Percentiles rank a stretch among this genome's conserved stretches.
Conservation (phyloP, 352 stramenopile genomes). For the Phytophthora brassicae region DNA sequence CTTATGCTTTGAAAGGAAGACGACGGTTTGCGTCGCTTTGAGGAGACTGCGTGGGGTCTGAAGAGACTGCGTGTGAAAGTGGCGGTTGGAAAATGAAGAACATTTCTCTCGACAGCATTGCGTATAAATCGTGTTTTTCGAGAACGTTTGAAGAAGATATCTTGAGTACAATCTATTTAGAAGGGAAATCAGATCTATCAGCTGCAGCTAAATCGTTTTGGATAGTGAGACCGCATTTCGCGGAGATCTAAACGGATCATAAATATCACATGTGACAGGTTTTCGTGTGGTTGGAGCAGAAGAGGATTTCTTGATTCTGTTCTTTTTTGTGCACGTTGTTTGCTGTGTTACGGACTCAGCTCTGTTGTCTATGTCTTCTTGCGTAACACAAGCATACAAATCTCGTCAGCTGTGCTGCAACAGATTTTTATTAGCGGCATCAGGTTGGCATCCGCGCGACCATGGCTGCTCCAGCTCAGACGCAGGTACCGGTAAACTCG, state of each 20-base stretch:
- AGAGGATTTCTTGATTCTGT: slow-evolving; percentile 21
- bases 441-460: too few species aligned
- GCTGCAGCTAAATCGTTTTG: neutral
- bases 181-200: neutral
- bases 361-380: slow-evolving; percentile 2
- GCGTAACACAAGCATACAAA: slow-evolving; percentile 15
- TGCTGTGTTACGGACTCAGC: slow-evolving; percentile 8
- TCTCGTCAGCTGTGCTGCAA: slow-evolving; percentile 12
- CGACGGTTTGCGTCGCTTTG: slow-evolving; percentile 4
- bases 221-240: too few species aligned
- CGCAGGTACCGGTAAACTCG: too few species aligned
- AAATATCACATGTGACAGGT: neutral
- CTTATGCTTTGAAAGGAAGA: slow-evolving; percentile 5
- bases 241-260: too few species aligned
- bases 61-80: slow-evolving; percentile 21
- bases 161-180: neutral
- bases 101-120: slow-evolving; percentile 13
- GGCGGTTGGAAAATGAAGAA: slow-evolving; percentile 30
- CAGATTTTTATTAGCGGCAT: too few species aligned
- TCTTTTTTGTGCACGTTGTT: neutral
- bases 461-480: neutral
- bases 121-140: slow-evolving; percentile 12
- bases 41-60: slow-evolving; percentile 6
- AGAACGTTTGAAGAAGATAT: neutral
- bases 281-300: slow-evolving; percentile 19